These are phyloP conservation scores for Acer yangbiense DNA, from an alignment of 345 rosid species.

Conservation along the genomic window DNA sequence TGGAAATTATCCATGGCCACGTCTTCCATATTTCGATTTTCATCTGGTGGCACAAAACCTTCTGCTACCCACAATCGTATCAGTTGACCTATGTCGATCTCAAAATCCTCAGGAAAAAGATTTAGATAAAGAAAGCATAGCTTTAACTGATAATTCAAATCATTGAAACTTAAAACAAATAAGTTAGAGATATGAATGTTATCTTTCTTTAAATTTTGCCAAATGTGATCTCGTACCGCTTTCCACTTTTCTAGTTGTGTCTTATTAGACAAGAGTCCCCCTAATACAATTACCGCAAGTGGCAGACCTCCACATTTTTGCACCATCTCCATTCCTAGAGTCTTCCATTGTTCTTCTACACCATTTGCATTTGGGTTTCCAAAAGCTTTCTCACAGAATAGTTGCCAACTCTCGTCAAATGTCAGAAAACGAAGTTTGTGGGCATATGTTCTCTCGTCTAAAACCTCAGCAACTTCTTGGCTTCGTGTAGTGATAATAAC, in stretches of 20 bases:
- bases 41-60: too few relatives aligned
- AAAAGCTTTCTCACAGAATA: constrained; percentile 29
- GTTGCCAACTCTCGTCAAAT: constrained; percentile 23
- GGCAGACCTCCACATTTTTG: constrained; percentile 31
- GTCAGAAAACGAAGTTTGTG: constrained; percentile 18
- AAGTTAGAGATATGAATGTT: constrained; percentile 23
- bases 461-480: constrained; percentile 15
- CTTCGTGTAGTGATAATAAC: constrained; percentile 29
- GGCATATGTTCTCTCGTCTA: constrained; percentile 16
- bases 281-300: constrained; percentile 29
- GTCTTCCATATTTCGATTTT: too few relatives aligned
- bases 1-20: too few relatives aligned
- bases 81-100: too few relatives aligned
- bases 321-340: constrained; percentile 26
- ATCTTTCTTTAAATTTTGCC: background rate
- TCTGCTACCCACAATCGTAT: too few relatives aligned
- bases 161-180: constrained; percentile 6
- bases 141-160: too few relatives aligned
- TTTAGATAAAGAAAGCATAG: too few relatives aligned
- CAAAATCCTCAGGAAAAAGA: too few relatives aligned
- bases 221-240: background rate
- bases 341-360: constrained; percentile 7
- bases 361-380: background rate
- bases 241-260: background rate
- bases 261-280: constrained; percentile 30